phyloP scores from a whole-genome alignment of 2,329 filamentous ascomycete genomes.

The Penicillium sp. region DNA sequence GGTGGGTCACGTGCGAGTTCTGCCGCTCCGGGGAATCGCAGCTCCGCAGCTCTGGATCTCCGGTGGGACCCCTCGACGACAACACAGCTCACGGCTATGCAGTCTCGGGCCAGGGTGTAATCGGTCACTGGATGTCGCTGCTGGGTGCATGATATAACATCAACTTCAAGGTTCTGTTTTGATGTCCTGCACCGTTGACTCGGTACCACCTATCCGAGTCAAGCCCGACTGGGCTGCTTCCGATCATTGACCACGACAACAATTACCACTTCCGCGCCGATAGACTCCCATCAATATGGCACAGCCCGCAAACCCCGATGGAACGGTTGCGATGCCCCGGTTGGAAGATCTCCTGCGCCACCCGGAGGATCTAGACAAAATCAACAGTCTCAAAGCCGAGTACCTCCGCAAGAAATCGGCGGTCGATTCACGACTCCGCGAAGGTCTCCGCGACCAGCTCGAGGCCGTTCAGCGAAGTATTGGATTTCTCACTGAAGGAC shows the following conservation, averaged over 20 bases:
- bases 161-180: too few species aligned
- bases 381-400: conserved; percentile 81
- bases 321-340: conserved; percentile 65
- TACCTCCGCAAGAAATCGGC: conserved; percentile 91
- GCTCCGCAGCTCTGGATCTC: conserved; percentile 15
- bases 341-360: conserved; percentile 91
- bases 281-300: conserved; percentile 33
- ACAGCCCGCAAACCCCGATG: conserved; percentile 47
- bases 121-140: too few species aligned
- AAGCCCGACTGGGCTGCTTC: conserved; percentile 7
- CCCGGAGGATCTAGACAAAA: conserved; percentile 96
- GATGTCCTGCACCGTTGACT: conserved; percentile 4
- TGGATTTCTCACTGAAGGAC: conserved; percentile 80
- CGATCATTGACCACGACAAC: neutral
- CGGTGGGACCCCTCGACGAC: conserved; percentile 6
- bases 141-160: too few species aligned
- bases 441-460: conserved; percentile 85
- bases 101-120: conserved; percentile 6
- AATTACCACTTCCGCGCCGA: neutral
- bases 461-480: conserved; percentile 93
- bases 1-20: conserved; percentile 34
- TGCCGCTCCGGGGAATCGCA: conserved; percentile 19
- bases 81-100: too few species aligned
- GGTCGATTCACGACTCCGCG: conserved; percentile 84
- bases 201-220: conserved; percentile 5